Conservation (phyloP, 2,329 filamentous ascomycete species). For the Magnaporthiopsis rhizophila region DNA sequence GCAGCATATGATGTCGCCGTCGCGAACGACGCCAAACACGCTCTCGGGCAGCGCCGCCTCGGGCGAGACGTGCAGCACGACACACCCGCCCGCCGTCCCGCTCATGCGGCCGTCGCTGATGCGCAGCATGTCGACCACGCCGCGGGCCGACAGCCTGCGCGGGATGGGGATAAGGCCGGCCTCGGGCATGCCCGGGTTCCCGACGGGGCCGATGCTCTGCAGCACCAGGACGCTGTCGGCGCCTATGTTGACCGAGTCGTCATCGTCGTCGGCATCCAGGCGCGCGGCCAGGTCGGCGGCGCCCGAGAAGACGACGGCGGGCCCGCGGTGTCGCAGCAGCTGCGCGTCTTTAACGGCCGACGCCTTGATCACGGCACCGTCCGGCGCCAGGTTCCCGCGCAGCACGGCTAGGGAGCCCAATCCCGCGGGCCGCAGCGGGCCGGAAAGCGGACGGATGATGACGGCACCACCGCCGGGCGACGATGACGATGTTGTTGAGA, state of each 20-base stretch:
- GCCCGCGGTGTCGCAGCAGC: conserved; percentile 36
- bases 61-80: conserved; percentile 79
- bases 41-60: conserved; percentile 72
- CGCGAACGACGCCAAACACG: conserved; percentile 66
- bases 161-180: conserved; percentile 58
- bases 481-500: background rate
- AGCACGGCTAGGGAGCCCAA: conserved; percentile 52
- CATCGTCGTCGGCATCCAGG: conserved; percentile 33
- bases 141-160: conserved; percentile 68
- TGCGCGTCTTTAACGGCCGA: conserved; percentile 72
- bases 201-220: conserved; percentile 82
- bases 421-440: conserved; percentile 53
- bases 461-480: conserved; percentile 2
- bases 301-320: conserved; percentile 59
- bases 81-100: conserved; percentile 82
- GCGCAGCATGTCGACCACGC: conserved; percentile 71
- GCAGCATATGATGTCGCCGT: conserved; percentile 74
- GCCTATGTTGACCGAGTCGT: conserved; percentile 52
- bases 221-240: conserved; percentile 63
- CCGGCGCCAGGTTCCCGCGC: conserved; percentile 73
- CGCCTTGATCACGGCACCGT: conserved; percentile 83
- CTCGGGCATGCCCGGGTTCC: conserved; percentile 90
- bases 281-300: conserved; percentile 68
- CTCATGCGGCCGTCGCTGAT: conserved; percentile 84
- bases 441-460: conserved; percentile 57